phyloP scores from a whole-genome alignment of 371 early-diverging fungal genomes.

The Mortierella sp. region DNA sequence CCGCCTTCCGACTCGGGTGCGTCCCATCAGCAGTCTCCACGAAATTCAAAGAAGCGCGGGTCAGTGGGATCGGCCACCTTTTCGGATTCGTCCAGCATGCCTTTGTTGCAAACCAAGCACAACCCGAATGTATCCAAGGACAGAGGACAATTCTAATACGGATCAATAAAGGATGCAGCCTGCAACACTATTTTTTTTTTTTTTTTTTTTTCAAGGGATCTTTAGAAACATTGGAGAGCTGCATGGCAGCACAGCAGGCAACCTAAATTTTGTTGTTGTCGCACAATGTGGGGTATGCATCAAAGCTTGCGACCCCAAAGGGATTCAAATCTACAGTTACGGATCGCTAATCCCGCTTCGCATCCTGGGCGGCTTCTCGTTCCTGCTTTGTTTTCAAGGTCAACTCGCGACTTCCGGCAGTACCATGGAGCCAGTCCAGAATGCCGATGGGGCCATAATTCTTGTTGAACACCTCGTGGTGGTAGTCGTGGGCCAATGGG shows the following conservation, averaged over 20 bases:
- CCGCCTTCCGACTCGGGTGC: constrained; percentile 10
- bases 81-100: constrained; percentile 5
- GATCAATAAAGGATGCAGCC: constrained; percentile 3
- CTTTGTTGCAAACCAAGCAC: background rate
- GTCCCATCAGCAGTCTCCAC: background rate
- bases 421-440: constrained; percentile 61
- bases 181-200: background rate
- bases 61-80: background rate
- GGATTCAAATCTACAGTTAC: no score
- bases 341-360: constrained; percentile 8
- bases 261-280: no score
- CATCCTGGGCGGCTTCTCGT: constrained; percentile 19
- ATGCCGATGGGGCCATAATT: constrained; percentile 66
- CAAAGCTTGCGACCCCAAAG: no score
- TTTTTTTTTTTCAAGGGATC: no score
- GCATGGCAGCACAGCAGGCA: no score
- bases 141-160: constrained; percentile 1
- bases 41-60: constrained; percentile 16
- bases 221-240: background rate
- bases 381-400: constrained; percentile 34
- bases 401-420: constrained; percentile 48
- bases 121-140: constrained; percentile 8
- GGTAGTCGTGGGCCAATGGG: constrained; percentile 72
- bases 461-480: constrained; percentile 73
- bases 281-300: no score